Percentiles rank a stretch among this genome's conserved stretches.
phyloP scores from a whole-genome alignment of 2,329 filamentous ascomycete genomes.

The Chaetomium strumarium region DNA sequence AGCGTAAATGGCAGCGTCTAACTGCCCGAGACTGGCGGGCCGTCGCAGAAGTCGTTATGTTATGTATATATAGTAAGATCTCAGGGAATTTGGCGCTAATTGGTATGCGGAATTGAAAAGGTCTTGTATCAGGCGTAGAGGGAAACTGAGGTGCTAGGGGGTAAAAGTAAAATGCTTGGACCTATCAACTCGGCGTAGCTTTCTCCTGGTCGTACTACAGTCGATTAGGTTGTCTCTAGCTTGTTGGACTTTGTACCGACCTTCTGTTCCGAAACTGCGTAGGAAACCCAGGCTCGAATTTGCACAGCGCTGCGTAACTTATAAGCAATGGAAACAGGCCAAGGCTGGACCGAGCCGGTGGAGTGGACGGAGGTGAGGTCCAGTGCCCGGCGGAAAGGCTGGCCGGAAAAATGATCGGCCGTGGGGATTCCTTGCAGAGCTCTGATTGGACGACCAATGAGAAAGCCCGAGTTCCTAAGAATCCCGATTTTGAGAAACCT shows the following conservation, averaged over 20 bases:
- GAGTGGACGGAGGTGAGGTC: no score
- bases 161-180: neutral
- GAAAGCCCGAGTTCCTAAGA: constrained; percentile 26
- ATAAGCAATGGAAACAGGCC: neutral
- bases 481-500: constrained; percentile 29
- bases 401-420: constrained; percentile 24
- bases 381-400: neutral
- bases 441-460: constrained; percentile 23
- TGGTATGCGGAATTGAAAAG: neutral
- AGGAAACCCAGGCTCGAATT: no score
- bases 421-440: constrained; percentile 8
- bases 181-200: no score
- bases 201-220: no score
- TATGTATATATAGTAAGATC: constrained; percentile 2
- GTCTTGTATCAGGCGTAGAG: neutral
- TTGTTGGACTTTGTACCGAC: no score
- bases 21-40: neutral
- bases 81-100: neutral
- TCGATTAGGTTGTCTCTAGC: no score
- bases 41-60: neutral
- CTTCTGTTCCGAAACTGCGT: no score
- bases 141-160: neutral
- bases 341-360: neutral
- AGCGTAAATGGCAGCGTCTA: constrained; percentile 26
- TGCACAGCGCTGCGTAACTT: no score